phyloP scores from a whole-genome alignment of 1,139 yeast species.

The Geotrichum candidum region DNA sequence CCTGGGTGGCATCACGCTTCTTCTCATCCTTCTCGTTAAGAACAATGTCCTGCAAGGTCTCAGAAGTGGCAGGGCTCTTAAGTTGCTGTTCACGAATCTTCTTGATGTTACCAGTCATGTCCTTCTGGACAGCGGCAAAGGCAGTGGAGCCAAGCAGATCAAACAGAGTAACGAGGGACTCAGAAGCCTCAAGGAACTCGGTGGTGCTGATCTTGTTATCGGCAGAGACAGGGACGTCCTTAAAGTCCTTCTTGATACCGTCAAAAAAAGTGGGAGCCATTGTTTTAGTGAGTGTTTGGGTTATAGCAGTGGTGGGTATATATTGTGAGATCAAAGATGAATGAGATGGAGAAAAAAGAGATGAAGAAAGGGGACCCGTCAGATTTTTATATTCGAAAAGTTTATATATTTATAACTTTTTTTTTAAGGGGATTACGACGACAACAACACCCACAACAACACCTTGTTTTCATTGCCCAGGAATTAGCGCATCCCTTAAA shows the following conservation, averaged over 20 bases:
- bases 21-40: slow-evolving; percentile 58
- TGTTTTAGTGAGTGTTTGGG: background rate
- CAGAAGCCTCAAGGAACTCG: slow-evolving; percentile 76
- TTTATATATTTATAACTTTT: background rate
- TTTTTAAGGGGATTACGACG: background rate
- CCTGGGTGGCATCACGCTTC: slow-evolving; percentile 82
- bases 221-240: slow-evolving; percentile 56
- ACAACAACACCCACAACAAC: background rate
- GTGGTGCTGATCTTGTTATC: slow-evolving; percentile 60
- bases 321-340: background rate
- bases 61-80: slow-evolving; percentile 55
- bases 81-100: slow-evolving; percentile 41
- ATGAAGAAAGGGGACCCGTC: background rate
- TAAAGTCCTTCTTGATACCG: slow-evolving; percentile 65
- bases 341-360: background rate
- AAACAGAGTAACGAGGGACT: slow-evolving; percentile 73
- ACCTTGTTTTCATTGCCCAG: background rate
- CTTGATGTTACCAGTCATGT: slow-evolving; percentile 79
- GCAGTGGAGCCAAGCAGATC: slow-evolving; percentile 84
- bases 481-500: background rate
- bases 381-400: background rate
- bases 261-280: slow-evolving; percentile 57
- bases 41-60: slow-evolving; percentile 72
- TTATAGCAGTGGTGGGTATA: background rate
- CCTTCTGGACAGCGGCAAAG: slow-evolving; percentile 77